phyloP scores from a whole-genome alignment of 2,329 filamentous ascomycete genomes.

The Plectosphaerella plurivora region DNA sequence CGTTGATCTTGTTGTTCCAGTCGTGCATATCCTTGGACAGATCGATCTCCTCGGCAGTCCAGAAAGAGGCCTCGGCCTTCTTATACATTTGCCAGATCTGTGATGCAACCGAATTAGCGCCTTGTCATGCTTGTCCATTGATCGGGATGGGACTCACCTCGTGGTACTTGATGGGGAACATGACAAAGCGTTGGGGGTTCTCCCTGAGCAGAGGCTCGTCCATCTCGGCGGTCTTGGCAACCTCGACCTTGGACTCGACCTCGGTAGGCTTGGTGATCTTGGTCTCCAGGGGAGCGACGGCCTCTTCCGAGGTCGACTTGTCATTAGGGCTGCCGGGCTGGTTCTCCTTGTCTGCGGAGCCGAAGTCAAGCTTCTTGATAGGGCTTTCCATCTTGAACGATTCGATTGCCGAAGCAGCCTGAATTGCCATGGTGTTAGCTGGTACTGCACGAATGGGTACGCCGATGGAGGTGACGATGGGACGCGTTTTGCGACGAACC shows the following conservation, averaged over 20 bases:
- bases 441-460: neutral
- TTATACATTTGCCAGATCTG: conserved; percentile 99
- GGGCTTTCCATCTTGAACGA: conserved; percentile 91
- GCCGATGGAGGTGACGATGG: neutral
- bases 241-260: conserved; percentile 30
- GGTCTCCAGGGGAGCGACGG: conserved; percentile 37
- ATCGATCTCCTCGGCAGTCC: conserved; percentile 99
- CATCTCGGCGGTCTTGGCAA: conserved; percentile 63
- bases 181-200: conserved; percentile 92
- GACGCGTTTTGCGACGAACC: conserved; percentile 13
- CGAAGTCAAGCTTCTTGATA: conserved; percentile 83
- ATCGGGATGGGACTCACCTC: conserved; percentile 71
- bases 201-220: conserved; percentile 91
- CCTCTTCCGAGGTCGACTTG: conserved; percentile 49
- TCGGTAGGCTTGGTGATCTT: conserved; percentile 35
- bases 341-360: conserved; percentile 77
- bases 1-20: conserved; percentile 96
- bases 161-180: conserved; percentile 99
- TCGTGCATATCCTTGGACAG: conserved; percentile 98
- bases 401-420: conserved; percentile 86
- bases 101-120: conserved; percentile 32
- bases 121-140: conserved; percentile 48
- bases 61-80: conserved; percentile 99
- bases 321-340: conserved; percentile 44
- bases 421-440: conserved; percentile 25